Evolutionary conservation across 441 rosid species (phyloP).

Genomic region (Omphalea diandra): DNA sequence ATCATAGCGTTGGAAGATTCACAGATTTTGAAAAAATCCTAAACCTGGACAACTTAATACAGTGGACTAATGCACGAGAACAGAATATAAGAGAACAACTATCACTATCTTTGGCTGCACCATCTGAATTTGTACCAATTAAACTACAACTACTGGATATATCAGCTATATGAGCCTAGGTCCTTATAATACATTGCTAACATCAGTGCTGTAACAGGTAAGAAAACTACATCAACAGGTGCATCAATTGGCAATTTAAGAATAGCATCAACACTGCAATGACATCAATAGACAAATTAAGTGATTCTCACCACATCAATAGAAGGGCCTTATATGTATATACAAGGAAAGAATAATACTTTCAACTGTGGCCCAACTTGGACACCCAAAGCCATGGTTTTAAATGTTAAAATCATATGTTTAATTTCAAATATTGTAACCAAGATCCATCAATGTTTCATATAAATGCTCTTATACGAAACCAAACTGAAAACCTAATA

Average conservation of each 20-base stretch:
- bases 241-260: constrained; percentile 80
- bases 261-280: constrained; percentile 26
- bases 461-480: neutral
- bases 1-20: constrained; percentile 1
- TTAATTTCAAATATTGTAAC: neutral
- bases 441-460: neutral
- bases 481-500: neutral
- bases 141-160: neutral
- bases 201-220: neutral
- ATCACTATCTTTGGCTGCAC: neutral
- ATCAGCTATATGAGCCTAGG: neutral
- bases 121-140: neutral
- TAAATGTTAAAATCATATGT: neutral
- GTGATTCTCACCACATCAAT: neutral
- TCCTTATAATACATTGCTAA: neutral
- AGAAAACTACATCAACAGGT: constrained; percentile 64
- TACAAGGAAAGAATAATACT: neutral
- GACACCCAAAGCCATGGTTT: neutral
- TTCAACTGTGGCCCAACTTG: neutral
- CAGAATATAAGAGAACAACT: constrained; percentile 3
- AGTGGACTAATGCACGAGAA: neutral
- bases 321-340: neutral
- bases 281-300: neutral
- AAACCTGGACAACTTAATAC: neutral
- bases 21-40: neutral